Conservation (phyloP, 1,284 basidiomycete genomes). For the Marasmius tenuissimus region DNA sequence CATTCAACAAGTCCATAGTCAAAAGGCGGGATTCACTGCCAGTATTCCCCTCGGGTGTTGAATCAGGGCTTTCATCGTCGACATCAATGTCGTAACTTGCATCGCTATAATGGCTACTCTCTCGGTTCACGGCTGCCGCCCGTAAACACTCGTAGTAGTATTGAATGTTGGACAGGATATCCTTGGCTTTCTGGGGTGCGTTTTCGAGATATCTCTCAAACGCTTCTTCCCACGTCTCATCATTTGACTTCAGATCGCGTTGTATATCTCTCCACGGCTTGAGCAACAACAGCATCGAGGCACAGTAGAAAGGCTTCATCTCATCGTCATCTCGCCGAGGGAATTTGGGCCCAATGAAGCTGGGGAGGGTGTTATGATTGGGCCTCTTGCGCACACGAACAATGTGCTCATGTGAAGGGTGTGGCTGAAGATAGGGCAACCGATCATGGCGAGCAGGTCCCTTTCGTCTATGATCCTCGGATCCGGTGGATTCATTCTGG, state of each 20-base stretch:
- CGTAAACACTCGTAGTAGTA: constrained; percentile 32
- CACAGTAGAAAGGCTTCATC: constrained; percentile 29
- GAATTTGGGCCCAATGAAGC: constrained; percentile 33
- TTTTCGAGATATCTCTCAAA: constrained; percentile 21
- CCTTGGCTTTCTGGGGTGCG: neutral
- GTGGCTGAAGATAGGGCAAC: constrained; percentile 17
- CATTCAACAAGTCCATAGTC: too few relatives aligned
- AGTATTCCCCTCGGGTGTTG: too few relatives aligned
- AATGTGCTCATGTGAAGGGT: constrained; percentile 12
- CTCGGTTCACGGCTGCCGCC: constrained; percentile 10
- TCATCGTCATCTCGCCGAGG: constrained; percentile 26
- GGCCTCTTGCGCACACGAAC: too few relatives aligned
- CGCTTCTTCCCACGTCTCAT: constrained; percentile 24
- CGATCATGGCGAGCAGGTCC: constrained; percentile 16
- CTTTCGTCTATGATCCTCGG: neutral
- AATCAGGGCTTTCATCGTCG: neutral
- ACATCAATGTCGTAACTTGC: neutral
- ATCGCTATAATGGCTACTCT: neutral
- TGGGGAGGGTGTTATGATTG: constrained; percentile 33
- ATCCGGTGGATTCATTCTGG: too few relatives aligned
- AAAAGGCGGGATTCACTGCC: too few relatives aligned
- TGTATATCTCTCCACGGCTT: constrained; percentile 36
- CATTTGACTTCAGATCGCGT: constrained; percentile 26
- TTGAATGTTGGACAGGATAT: constrained; percentile 30
- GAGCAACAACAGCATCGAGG: constrained; percentile 35